A percentile compares a stretch with the other conserved stretches of the same genome.
Conservation (phyloP, 1,139 yeast species). For the Yamadazyma aaseri region DNA sequence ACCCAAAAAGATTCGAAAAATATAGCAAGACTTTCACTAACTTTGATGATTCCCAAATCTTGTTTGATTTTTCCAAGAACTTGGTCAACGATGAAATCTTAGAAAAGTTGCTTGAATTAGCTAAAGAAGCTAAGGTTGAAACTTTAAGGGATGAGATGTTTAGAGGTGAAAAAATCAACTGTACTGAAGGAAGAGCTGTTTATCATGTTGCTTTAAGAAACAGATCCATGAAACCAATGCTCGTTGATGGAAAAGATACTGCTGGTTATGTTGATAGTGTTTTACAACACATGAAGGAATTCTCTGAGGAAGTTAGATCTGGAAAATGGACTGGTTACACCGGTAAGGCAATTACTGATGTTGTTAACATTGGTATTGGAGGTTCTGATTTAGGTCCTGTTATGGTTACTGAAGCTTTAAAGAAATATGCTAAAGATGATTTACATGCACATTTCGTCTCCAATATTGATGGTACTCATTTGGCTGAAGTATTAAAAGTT, state of each 20-base stretch:
- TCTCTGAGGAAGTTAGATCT: slow-evolving; percentile 82
- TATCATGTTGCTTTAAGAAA: slow-evolving; percentile 96
- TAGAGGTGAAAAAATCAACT: slow-evolving; percentile 88
- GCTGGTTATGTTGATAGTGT: slow-evolving; percentile 89
- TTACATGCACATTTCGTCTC: slow-evolving; percentile 89
- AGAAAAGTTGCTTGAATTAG: slow-evolving; percentile 65
- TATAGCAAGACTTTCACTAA: slow-evolving; percentile 75
- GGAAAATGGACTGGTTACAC: slow-evolving; percentile 97
- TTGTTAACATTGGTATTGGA: slow-evolving; percentile 97
- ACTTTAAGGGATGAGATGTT: slow-evolving; percentile 87
- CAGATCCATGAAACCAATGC: slow-evolving; percentile 73
- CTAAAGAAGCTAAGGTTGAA: slow-evolving; percentile 88
- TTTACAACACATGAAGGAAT: slow-evolving; percentile 93
- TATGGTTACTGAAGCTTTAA: slow-evolving; percentile 97
- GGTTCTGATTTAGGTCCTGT: slow-evolving; percentile 99
- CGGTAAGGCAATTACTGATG: slow-evolving; percentile 88
- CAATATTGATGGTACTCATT: slow-evolving; percentile 97
- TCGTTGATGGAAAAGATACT: slow-evolving; percentile 86
- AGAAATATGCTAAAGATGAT: slow-evolving; percentile 77
- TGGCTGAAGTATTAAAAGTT: slow-evolving; percentile 81
- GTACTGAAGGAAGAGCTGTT: slow-evolving; percentile 95
- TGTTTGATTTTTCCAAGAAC: slow-evolving; percentile 95
- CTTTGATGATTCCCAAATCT: slow-evolving; percentile 81
- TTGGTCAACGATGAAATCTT: slow-evolving; percentile 83
- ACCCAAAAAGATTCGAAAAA: slow-evolving; percentile 72